Conservation (phyloP, 2,329 filamentous ascomycete genomes). For the Chrysosporium queenslandicum region DNA sequence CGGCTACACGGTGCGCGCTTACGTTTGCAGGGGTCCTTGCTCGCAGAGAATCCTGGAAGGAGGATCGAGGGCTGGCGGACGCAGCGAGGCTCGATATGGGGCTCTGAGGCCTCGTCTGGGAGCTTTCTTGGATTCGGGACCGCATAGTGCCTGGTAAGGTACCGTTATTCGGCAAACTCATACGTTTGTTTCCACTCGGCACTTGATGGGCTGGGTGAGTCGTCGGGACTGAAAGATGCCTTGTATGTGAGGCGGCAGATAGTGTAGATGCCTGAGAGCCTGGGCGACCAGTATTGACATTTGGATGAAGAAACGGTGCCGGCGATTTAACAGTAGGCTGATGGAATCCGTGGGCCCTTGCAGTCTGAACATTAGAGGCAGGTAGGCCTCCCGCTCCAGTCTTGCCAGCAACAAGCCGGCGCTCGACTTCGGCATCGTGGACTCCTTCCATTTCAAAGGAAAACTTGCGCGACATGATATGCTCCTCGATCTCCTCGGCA, state of each 20-base stretch:
- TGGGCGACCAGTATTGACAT: neutral
- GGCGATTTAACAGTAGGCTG: neutral
- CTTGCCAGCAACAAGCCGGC: neutral
- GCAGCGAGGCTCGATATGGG: neutral
- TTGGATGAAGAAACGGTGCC: neutral
- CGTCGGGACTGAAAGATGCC: conserved; percentile 2
- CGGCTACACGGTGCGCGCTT: neutral
- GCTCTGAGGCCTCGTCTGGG: neutral
- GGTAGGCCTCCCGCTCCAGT: no score
- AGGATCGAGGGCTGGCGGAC: neutral
- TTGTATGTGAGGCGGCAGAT: neutral
- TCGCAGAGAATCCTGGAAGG: neutral
- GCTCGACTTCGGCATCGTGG: neutral
- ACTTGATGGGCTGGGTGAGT: conserved; percentile 6
- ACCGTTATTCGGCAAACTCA: neutral
- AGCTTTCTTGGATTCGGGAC: neutral
- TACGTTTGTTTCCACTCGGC: neutral
- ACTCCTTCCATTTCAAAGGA: conserved; percentile 1
- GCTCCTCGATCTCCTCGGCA: neutral
- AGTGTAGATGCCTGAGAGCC: neutral
- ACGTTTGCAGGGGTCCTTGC: neutral
- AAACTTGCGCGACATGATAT: conserved; percentile 2
- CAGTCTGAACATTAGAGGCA: neutral
- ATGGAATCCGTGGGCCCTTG: neutral
- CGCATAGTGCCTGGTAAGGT: neutral